Evolutionary conservation across 768 basidiomycete genomes (phyloP), one percentile per base, ranked within the genome.

Genomic region (Cystobasidium ongulense): DNA sequence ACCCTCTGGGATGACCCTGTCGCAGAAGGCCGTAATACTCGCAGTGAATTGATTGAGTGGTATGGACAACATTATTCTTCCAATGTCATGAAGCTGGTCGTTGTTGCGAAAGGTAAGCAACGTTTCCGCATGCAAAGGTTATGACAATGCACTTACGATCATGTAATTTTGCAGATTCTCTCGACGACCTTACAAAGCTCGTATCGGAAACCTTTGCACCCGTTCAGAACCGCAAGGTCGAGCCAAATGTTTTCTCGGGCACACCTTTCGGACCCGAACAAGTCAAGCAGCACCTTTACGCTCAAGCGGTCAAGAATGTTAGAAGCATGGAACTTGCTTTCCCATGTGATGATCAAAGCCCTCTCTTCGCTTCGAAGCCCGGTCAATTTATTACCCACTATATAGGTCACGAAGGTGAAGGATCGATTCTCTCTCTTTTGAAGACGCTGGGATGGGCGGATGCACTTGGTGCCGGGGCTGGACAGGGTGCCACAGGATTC

Each of bases 381-480:
- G 92, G 82, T 86, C 90, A 74, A 80, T 94, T 78, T 85, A 85
- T 78, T 86, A 88, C 82, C 85, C 93, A 82, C 82, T 89, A 71
- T 85, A 85, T 71, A 81, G 87, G 78, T 86, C 91, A 90, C 85
- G 87, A 77, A 83, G 87, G 80, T 0, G 87, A 89, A 39, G 95
- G 95, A 0, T 97, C 95, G 0, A 74, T 78, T 0, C 82, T 98
- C 77, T 91, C 92, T 0, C 92, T 92, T 80, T 84, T 99, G 72
- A 98, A 95, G 82, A 33, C 84, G 23, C 62, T 65, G 7, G 79
- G 79, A 0, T 78, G 78, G 78, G 77, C 79, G 1, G 75, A 77
- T 11, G 84, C 84, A 15, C 83, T 98, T 63, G 86, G 85, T 68
- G 84, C 87, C 53, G 91, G 89, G 0, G 84, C 84, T 38, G 85